phyloP scores from a whole-genome alignment of 1,139 yeast species.

The Saccharomyces uvarum region DNA sequence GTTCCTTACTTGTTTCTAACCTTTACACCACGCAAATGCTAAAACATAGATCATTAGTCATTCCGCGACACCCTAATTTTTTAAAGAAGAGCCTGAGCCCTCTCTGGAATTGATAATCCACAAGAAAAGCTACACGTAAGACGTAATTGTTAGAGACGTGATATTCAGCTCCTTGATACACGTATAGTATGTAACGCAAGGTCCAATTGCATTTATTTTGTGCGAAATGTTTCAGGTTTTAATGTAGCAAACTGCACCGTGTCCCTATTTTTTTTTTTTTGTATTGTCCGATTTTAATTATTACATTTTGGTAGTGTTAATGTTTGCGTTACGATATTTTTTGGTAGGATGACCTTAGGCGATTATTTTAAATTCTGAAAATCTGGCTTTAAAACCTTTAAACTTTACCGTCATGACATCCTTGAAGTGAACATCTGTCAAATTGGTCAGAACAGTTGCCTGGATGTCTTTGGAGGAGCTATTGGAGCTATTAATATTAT shows the following conservation, averaged over 20 bases:
- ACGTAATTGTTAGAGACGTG: constrained; percentile 31
- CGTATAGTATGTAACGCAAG: too few species aligned
- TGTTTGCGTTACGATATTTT: background rate
- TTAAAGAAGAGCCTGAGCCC: too few species aligned
- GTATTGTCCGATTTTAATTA: background rate
- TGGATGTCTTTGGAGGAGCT: background rate
- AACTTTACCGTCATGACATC: background rate
- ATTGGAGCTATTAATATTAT: background rate
- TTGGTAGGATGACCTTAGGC: background rate
- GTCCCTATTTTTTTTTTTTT: too few species aligned
- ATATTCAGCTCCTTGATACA: constrained; percentile 17
- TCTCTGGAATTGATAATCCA: too few species aligned
- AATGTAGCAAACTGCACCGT: too few species aligned
- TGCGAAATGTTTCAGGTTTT: too few species aligned
- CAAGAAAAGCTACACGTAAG: too few species aligned
- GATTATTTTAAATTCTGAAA: background rate
- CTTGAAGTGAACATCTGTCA: background rate
- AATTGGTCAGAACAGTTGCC: background rate
- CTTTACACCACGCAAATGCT: too few species aligned
- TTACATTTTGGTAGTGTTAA: background rate
- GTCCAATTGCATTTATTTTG: too few species aligned
- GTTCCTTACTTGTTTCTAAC: too few species aligned
- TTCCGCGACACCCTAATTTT: too few species aligned
- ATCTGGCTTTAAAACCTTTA: background rate
- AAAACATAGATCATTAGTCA: too few species aligned